phyloP scores from a whole-genome alignment of 129 eudicot genomes.

The Sambucus nigra region DNA sequence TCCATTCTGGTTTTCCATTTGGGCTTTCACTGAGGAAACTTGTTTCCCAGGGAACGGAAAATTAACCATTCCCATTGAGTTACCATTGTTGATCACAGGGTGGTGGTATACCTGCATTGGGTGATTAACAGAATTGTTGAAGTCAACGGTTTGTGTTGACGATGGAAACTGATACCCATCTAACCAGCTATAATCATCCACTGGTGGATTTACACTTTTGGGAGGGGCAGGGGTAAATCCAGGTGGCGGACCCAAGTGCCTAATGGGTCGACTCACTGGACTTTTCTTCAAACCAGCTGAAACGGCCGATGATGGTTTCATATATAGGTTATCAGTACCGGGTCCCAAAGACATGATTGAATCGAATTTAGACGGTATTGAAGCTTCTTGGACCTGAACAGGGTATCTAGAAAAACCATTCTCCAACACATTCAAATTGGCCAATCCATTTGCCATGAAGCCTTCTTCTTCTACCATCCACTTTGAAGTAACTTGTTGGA shows the following conservation, averaged over 20 bases:
- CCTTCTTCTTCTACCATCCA: constrained; percentile 37
- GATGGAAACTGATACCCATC: constrained; percentile 75
- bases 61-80: constrained; percentile 41
- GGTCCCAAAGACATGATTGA: constrained; percentile 37
- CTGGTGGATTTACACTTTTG: constrained; percentile 29
- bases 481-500: constrained; percentile 29
- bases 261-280: constrained; percentile 74
- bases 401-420: constrained; percentile 29
- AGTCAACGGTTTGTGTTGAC: constrained; percentile 28
- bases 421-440: constrained; percentile 36
- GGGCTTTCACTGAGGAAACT: constrained; percentile 28
- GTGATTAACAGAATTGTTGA: constrained; percentile 36
- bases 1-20: constrained; percentile 35
- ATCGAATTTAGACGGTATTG: constrained; percentile 45
- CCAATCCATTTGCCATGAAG: constrained; percentile 32
- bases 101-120: constrained; percentile 27
- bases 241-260: constrained; percentile 89
- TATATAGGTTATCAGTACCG: constrained; percentile 24
- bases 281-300: constrained; percentile 36
- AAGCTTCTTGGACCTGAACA: constrained; percentile 26
- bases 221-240: constrained; percentile 53
- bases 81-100: constrained; percentile 34
- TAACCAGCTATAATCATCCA: constrained; percentile 87
- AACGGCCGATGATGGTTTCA: constrained; percentile 27
- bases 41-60: constrained; percentile 99